phyloP scores from a whole-genome alignment of 2,329 filamentous ascomycete genomes.

The Penicillium crustosum region DNA sequence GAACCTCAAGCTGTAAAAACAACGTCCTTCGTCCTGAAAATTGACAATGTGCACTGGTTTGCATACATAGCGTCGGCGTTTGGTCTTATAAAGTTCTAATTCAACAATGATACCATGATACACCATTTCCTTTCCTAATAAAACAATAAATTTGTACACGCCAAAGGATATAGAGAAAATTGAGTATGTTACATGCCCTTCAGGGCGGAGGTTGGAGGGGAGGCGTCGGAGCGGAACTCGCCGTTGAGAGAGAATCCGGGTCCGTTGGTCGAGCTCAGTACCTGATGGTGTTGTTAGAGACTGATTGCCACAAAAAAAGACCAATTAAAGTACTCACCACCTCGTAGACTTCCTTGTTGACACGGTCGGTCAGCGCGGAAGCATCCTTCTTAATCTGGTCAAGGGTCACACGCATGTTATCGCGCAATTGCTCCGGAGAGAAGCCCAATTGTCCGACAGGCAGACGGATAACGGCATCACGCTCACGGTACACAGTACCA shows the following conservation, averaged over 20 bases:
- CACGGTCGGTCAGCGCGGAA: conserved; percentile 60
- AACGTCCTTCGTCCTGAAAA: not conserved
- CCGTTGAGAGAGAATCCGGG: conserved; percentile 87
- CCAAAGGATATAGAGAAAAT: conserved; percentile 40
- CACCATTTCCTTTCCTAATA: conserved; percentile 42
- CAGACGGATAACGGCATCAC: conserved; percentile 78
- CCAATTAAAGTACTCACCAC: conserved; percentile 50
- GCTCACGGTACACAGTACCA: conserved; percentile 82
- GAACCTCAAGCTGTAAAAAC: conserved; percentile 37
- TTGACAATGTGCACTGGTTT: conserved; percentile 12
- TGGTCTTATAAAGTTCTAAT: conserved; percentile 24
- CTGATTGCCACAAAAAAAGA: not conserved
- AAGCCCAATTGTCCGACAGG: conserved; percentile 89
- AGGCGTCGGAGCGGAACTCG: conserved; percentile 65
- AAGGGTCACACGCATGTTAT: conserved; percentile 79
- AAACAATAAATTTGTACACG: conserved; percentile 45
- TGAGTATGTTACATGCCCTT: conserved; percentile 50
- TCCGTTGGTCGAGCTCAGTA: conserved; percentile 82
- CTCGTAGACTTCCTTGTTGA: conserved; percentile 71
- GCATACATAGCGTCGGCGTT: conserved; percentile 50
- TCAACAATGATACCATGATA: conserved; percentile 42
- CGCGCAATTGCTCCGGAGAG: conserved; percentile 79
- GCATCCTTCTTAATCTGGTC: conserved; percentile 77
- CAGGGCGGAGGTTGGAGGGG: conserved; percentile 53
- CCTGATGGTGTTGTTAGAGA: conserved; percentile 40